Percentiles rank a stretch among this genome's conserved stretches.
These are phyloP conservation scores for Chondrostereum purpureum DNA, from an alignment of 1,284 basidiomycete species.

Conservation along the genomic window DNA sequence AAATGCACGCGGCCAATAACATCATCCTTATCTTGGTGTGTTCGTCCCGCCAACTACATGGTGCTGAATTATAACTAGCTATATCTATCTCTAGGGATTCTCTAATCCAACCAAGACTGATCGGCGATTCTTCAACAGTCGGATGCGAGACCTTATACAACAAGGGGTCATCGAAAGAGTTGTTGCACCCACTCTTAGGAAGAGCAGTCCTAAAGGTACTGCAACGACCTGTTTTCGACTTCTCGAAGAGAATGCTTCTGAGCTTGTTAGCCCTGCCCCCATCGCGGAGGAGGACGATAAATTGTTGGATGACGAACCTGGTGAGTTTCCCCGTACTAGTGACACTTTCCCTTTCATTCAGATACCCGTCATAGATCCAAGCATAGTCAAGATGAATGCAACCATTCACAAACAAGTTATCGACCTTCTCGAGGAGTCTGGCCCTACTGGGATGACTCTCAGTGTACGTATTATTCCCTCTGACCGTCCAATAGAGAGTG, in stretches of 20 bases:
- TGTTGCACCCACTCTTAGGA: constrained; percentile 49
- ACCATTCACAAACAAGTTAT: constrained; percentile 73
- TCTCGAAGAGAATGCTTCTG: constrained; percentile 26
- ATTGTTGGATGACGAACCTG: constrained; percentile 18
- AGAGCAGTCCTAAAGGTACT: constrained; percentile 32
- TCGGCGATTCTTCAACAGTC: constrained; percentile 68
- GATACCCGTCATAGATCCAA: constrained; percentile 21
- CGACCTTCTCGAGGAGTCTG: constrained; percentile 60
- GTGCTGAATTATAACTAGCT: constrained; percentile 2
- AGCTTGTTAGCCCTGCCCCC: constrained; percentile 24
- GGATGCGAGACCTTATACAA: constrained; percentile 63
- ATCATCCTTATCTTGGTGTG: constrained; percentile 64
- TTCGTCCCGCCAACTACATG: constrained; percentile 9
- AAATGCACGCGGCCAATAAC: constrained; percentile 64
- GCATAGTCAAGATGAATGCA: constrained; percentile 48
- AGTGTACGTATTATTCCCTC: constrained; percentile 37
- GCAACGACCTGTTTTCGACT: constrained; percentile 60
- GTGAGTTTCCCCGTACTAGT: constrained; percentile 13
- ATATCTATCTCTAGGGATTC: constrained; percentile 58
- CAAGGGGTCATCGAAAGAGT: constrained; percentile 70
- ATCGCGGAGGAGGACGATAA: constrained; percentile 31
- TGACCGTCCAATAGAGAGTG: background rate
- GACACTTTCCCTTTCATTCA: constrained; percentile 1
- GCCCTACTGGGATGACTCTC: constrained; percentile 61
- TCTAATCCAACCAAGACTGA: constrained; percentile 64